A percentile compares a stretch with the other conserved stretches of the same genome.
Conservation (phyloP, 495 filamentous ascomycete species). For the Glonium stellatum region DNA sequence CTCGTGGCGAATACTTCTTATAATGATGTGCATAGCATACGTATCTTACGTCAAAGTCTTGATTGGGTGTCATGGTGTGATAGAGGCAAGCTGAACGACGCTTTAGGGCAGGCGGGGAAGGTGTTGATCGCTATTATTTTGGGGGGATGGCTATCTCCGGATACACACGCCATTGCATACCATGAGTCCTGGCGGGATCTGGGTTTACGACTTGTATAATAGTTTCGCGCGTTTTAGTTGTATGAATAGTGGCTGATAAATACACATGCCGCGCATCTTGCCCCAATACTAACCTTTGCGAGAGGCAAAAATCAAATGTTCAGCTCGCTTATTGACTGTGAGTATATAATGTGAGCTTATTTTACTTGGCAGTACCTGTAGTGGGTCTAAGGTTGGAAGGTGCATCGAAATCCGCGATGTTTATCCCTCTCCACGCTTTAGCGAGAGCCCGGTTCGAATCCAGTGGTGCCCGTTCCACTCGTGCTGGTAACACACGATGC, state of each 20-base stretch:
- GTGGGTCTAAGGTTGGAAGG: conserved; percentile 27
- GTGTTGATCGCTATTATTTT: background rate
- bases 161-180: background rate
- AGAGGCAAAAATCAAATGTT: too few relatives aligned
- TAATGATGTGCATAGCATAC: conserved; percentile 39
- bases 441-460: conserved; percentile 55
- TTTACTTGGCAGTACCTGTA: conserved; percentile 19
- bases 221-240: background rate
- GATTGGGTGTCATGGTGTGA: conserved; percentile 5
- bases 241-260: background rate
- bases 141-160: background rate
- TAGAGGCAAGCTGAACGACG: background rate
- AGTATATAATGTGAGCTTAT: background rate
- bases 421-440: conserved; percentile 8
- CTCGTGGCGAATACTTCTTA: conserved; percentile 90
- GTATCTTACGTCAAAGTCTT: conserved; percentile 9
- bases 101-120: background rate
- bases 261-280: background rate
- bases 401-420: conserved; percentile 16
- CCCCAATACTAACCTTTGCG: background rate
- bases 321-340: too few relatives aligned
- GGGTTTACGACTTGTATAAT: background rate
- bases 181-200: background rate
- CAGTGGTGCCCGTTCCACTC: conserved; percentile 52
- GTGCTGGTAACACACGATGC: conserved; percentile 55